Base-by-base conservation (phyloP, 257 asterid species). In the Apocynum venetum region DNA sequence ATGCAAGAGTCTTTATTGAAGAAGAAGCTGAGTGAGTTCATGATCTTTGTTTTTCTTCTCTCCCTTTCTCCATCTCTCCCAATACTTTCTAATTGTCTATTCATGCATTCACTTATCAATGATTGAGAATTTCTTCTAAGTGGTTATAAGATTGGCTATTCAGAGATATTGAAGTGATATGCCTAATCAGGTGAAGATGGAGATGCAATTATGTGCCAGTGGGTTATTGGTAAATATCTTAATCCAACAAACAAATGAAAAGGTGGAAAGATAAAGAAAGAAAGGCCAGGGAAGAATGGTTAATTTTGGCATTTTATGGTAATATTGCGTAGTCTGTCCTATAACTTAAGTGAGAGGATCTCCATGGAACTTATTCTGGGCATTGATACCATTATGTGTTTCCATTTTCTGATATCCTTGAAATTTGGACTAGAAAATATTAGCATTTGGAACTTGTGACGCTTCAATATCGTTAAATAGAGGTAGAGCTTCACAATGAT, bases 21-120 rank as follows among this genome's bases (percentile, higher is more conserved):
- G 98, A 86, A 82, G 99, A 95, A 89, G 98, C 98, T 71, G 98
- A 92, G 98, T 92, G 88, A 89, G 98, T 84, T 74, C 76, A 81
- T 73, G 41, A 40, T 48, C 56, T 66, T 51, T 81, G 44, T 4
- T 70, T 47, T 40, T 41, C 11, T 68, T 36, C 12, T 14, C 41
- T 63, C n/a, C 74, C 55, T 40, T 31, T 15, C 68, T 36, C 12
- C 8, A 25, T 63, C n/a, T 67, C 55, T 76, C 51, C 13, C 25
- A 44, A 15, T 20, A 9, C 60, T 57, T 57, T 72, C 9, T 31
- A 0, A 19, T 49, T 43, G 68, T 8, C 20, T 47, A 68, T 19
- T 64, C 14, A 76, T 49, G 60, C 25, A 40, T 38, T 52, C 41
- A 56, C 71, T 57, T 0, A 55, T 38, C 76, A 53, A 2, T 17